Evolutionary conservation across 495 filamentous ascomycete species (phyloP).

Genomic region (Parmelia sp.): DNA sequence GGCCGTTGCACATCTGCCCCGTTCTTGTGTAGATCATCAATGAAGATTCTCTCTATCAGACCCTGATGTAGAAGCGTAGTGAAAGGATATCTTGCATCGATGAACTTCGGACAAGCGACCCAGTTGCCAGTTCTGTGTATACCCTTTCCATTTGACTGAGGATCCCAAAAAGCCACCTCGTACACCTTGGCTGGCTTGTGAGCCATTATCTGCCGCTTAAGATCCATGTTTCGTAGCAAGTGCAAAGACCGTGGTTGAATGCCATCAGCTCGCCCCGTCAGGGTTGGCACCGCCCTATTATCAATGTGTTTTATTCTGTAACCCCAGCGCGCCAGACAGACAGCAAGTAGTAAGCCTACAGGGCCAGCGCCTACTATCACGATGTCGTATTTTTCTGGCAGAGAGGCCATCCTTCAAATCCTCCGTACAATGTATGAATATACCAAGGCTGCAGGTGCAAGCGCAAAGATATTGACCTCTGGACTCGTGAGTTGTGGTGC

Average conservation of each 20-base stretch:
- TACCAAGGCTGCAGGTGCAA: not conserved
- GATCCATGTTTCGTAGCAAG: slow-evolving; percentile 58
- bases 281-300: slow-evolving; percentile 56
- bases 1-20: slow-evolving; percentile 52
- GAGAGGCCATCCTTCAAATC: slow-evolving; percentile 30
- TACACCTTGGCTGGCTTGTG: slow-evolving; percentile 60
- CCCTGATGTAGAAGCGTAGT: slow-evolving; percentile 61
- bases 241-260: slow-evolving; percentile 66
- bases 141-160: slow-evolving; percentile 42
- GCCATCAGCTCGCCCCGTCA: slow-evolving; percentile 70
- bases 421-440: not conserved
- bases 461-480: not conserved
- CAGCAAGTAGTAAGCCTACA: slow-evolving; percentile 80
- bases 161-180: slow-evolving; percentile 64
- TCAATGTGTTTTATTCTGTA: slow-evolving; percentile 65
- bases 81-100: slow-evolving; percentile 61
- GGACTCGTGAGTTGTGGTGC: too few relatives aligned
- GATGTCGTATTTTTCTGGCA: slow-evolving; percentile 55
- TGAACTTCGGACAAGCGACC: slow-evolving; percentile 58
- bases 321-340: slow-evolving; percentile 65
- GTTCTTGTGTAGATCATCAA: slow-evolving; percentile 56
- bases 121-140: slow-evolving; percentile 57
- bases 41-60: slow-evolving; percentile 58
- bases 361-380: slow-evolving; percentile 87
- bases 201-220: slow-evolving; percentile 59